phyloP scores from a whole-genome alignment of 2,329 filamentous ascomycete genomes.

The Septoria linicola region DNA sequence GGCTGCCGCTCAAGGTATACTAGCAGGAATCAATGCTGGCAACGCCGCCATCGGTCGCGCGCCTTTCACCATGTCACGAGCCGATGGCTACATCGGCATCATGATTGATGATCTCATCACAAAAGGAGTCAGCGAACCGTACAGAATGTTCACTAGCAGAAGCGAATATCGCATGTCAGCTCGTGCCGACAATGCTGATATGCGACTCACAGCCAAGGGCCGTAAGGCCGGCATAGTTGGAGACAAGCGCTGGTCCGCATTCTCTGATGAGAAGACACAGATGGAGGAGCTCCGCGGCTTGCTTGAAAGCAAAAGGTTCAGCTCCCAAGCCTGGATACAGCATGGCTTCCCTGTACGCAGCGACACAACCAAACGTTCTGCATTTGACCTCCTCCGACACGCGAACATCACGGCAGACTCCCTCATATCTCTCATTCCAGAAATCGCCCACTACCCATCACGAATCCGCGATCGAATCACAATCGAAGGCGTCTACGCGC shows the following conservation, averaged over 20 bases:
- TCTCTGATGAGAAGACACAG: slow-evolving; percentile 63
- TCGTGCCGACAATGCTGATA: slow-evolving; percentile 90
- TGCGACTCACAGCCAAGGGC: slow-evolving; percentile 77
- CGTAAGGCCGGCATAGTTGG: slow-evolving; percentile 73
- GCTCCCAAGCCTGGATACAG: slow-evolving; percentile 65
- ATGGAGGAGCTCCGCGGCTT: slow-evolving; percentile 60
- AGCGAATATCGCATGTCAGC: slow-evolving; percentile 94
- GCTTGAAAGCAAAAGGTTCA: slow-evolving; percentile 59
- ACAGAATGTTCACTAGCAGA: slow-evolving; percentile 95
- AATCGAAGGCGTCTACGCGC: slow-evolving; percentile 82
- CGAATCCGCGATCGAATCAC: slow-evolving; percentile 67
- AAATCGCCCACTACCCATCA: slow-evolving; percentile 54
- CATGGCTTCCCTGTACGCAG: slow-evolving; percentile 68
- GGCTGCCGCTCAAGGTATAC: slow-evolving; percentile 86
- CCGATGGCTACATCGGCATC: slow-evolving; percentile 94
- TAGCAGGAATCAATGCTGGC: slow-evolving; percentile 93
- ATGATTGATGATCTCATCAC: slow-evolving; percentile 98
- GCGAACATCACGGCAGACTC: slow-evolving; percentile 58
- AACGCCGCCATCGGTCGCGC: slow-evolving; percentile 67
- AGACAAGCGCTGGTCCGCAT: slow-evolving; percentile 74
- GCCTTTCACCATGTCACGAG: slow-evolving; percentile 69
- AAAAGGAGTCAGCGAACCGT: slow-evolving; percentile 94
- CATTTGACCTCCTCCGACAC: slow-evolving; percentile 75
- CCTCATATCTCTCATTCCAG: slow-evolving; percentile 59
- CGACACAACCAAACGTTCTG: slow-evolving; percentile 67